phyloP scores from a whole-genome alignment of 495 filamentous ascomycete genomes.

The Paragyromitra xinjiangensis region DNA sequence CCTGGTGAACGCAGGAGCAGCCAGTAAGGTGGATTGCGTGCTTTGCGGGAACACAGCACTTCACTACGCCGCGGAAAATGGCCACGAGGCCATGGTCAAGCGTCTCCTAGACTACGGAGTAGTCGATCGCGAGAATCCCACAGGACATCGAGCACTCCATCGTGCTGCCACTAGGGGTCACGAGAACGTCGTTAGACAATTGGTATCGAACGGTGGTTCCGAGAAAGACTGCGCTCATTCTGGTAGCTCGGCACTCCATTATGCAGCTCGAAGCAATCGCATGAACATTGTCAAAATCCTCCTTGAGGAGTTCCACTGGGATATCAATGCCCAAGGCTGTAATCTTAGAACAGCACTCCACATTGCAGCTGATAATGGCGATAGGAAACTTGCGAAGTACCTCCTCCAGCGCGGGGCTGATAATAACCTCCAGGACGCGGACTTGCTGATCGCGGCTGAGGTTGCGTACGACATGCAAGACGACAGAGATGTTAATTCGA shows the following conservation, averaged over 20 bases:
- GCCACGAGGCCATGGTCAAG: slow-evolving; percentile 40
- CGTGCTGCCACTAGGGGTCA: slow-evolving; percentile 40
- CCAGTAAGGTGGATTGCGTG: slow-evolving; percentile 2
- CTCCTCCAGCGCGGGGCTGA: slow-evolving; percentile 13
- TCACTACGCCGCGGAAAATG: slow-evolving; percentile 28
- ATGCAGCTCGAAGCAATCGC: slow-evolving; percentile 53
- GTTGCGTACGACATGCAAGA: neutral
- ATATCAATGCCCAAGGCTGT: slow-evolving; percentile 7
- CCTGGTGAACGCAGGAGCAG: slow-evolving; percentile 4
- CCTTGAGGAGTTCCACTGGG: slow-evolving; percentile 46
- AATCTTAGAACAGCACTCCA: slow-evolving; percentile 3
- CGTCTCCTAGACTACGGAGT: slow-evolving; percentile 39
- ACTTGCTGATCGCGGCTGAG: slow-evolving; percentile 8
- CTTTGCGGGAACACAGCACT: slow-evolving; percentile 36
- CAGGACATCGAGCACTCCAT: slow-evolving; percentile 37
- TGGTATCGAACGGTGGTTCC: slow-evolving; percentile 24
- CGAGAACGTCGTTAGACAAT: slow-evolving; percentile 14
- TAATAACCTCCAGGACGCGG: slow-evolving; percentile 5
- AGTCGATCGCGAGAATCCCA: neutral
- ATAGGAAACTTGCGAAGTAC: slow-evolving; percentile 4
- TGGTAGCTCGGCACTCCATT: slow-evolving; percentile 59
- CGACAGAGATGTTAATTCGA: neutral
- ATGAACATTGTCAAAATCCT: slow-evolving; percentile 49
- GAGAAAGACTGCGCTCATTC: slow-evolving; percentile 10
- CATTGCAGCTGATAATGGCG: neutral